phyloP scores from a whole-genome alignment of 306 rosid genomes.

The Hippophae gyantsensis region DNA sequence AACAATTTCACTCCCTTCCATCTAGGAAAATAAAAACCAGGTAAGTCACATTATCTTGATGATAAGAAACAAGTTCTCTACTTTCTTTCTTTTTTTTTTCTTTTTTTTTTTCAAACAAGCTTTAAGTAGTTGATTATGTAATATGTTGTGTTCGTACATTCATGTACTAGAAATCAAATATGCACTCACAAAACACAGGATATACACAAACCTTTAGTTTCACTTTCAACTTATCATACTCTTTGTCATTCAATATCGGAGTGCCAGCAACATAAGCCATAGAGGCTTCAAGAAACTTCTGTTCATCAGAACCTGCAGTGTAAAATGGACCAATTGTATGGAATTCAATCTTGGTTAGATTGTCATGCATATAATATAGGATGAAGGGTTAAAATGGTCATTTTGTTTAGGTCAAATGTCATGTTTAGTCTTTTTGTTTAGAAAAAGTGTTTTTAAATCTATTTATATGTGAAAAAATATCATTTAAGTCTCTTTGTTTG shows the following conservation, averaged over 20 bases:
- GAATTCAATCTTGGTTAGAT: not conserved
- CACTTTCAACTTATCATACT: conserved; percentile 65
- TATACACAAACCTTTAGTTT: conserved; percentile 55
- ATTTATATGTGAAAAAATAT: too few species aligned
- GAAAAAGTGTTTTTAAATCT: too few species aligned
- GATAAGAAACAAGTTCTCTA: too few species aligned
- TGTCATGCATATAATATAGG: not conserved
- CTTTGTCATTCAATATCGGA: conserved; percentile 65
- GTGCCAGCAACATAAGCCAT: conserved; percentile 86
- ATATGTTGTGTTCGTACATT: too few species aligned
- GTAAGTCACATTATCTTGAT: not conserved
- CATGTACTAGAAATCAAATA: not conserved
- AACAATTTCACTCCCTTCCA: conserved; percentile 85
- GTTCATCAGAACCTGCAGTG: conserved; percentile 78
- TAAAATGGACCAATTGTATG: conserved; percentile 15
- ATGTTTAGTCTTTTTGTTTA: too few species aligned
- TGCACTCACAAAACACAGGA: not conserved
- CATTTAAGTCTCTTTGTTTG: too few species aligned
- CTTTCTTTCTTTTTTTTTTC: too few species aligned
- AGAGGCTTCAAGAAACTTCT: conserved; percentile 87
- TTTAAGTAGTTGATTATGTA: too few species aligned
- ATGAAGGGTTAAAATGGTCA: too few species aligned
- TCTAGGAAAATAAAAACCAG: conserved; percentile 29
- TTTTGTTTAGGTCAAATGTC: too few species aligned
- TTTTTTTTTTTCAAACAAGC: too few species aligned